Base-by-base conservation (phyloP, 139 green algal species). In the Closterium sp. region DNA sequence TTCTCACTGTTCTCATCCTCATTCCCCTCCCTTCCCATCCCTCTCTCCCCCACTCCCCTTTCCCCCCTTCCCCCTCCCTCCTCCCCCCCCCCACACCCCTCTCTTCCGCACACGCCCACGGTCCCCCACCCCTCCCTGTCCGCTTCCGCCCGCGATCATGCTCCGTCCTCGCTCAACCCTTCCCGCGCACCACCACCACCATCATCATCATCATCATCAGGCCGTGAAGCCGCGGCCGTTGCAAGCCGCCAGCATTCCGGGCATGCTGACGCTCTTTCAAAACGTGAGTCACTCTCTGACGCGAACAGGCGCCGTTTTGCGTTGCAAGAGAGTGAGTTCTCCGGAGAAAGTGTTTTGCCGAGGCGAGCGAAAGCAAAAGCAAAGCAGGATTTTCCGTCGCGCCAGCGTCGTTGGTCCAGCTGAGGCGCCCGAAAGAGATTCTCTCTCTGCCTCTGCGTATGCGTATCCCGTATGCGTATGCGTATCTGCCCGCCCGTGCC, bases 191-290 rank as follows among this genome's bases (percentile, higher is more conserved):
- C 38, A 50, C 13, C 7, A 38, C 3, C 32, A 50, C 13, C 38
- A 50, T 50, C 93, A 9, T 50, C 38, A 50, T 50, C 7, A 38
- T 38, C 32, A 50, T 50, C 38, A 50, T 50, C 93, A 97, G 95
- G 95, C 95, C 1, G 95, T 97, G 9, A 99, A 99, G 94, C 97
- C 98, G 0, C 92, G 98, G 30, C 94, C 97, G 6, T 91, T 95
- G 1, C 91, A 97, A 38, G 97, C 96, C 6, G 98, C 96, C 85
- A 98, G 96, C 93, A 98, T 99, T 45, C 98, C 98, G 9, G 98
- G 98, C 62, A 92, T 99, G 86, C 95, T 99, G 19, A 94, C 93
- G 11, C 89, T 98, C 17, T 98, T 99, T 31, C 98, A 99, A 31
- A 98, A 99, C 91, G 96, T 97, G 79, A 88, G 96, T 91, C 30